Base-by-base conservation (phyloP, 768 basidiomycete species). In the Termitomyces sp. region DNA sequence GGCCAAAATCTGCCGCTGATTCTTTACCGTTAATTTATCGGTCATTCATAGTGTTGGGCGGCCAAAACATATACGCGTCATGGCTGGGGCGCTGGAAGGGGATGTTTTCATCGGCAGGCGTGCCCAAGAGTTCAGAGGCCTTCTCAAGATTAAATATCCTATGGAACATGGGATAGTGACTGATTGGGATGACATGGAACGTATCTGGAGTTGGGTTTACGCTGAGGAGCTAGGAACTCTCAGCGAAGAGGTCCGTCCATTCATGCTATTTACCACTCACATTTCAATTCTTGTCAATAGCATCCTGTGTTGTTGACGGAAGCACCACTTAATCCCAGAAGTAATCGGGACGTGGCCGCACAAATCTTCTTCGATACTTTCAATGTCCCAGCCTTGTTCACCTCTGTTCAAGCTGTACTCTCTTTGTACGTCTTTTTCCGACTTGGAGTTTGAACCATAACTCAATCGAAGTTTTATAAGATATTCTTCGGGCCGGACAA, bases 131-230 rank as follows among this genome's bases (percentile, higher is more conserved):
- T 90, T 94, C 63, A 81, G 97, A 54, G 97, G 97, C 10, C 77
- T 99, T 63, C 79, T 99, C 64, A 96, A 96, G 81, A 95, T 98
- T 66, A 96, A 95, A 73, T 99, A 98, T 69, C 97, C 97, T 28
- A 98, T 99, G 88, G 93, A 96, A 70, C 97, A 98, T 71, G 97
- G 97, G 13, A 94, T 99, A 59, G 97, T 99, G 9, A 96, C 92
- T 37, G 93, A 99, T 76, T 99, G 97, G 96, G 97, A 99, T 69
- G 97, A 99, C 69, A 99, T 99, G 97, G 97, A 99, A 72, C 86
- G 92, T 59, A 98, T 99, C 81, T 99, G 97, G 97, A 90, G 82
- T 63, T 95, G 93, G 88, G 90, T 98, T 48, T 99, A 98, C 69
- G 87, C 91, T 22, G 94, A 98, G 69, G 96, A 97, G 69, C 77